Evolutionary conservation across 2,329 filamentous ascomycete genomes (phyloP).

Genomic region (Trichoderma oligosporum): DNA sequence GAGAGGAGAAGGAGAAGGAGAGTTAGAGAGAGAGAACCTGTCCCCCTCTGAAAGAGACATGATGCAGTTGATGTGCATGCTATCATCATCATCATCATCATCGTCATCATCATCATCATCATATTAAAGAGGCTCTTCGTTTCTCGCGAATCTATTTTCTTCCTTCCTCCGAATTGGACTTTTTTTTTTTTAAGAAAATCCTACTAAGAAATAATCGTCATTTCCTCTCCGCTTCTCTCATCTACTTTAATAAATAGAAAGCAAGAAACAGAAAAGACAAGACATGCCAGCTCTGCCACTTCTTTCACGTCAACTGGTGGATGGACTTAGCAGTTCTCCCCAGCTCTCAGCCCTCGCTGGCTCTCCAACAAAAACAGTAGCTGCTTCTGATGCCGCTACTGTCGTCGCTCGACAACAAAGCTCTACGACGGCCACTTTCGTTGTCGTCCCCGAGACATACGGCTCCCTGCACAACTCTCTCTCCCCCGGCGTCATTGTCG

Average conservation of each 20-base stretch:
- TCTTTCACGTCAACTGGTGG: not conserved
- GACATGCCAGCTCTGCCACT: constrained; percentile 17
- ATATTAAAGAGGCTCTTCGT: not conserved
- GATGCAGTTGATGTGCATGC: constrained; percentile 2
- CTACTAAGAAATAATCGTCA: no score
- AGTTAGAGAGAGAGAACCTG: not conserved
- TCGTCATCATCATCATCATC: constrained; percentile 15
- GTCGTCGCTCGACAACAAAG: constrained; percentile 5
- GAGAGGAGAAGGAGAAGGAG: not conserved
- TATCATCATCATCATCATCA: constrained; percentile 14
- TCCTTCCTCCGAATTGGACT: not conserved
- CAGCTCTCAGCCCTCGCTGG: not conserved
- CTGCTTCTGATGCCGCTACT: not conserved
- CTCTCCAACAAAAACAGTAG: not conserved
- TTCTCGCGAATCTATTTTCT: constrained; percentile 8
- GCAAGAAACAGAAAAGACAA: not conserved
- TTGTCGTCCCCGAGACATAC: constrained; percentile 37
- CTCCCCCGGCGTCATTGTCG: constrained; percentile 42
- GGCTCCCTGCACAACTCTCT: constrained; percentile 37
- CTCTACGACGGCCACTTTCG: constrained; percentile 25
- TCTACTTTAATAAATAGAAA: not conserved
- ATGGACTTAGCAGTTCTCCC: not conserved
- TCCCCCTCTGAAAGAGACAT: constrained; percentile 11
- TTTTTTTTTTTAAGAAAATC: not conserved
- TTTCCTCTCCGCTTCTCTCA: not conserved